Evolutionary conservation across 805 yeast genomes (phyloP).

Genomic region (Dipodascus geniculatus): DNA sequence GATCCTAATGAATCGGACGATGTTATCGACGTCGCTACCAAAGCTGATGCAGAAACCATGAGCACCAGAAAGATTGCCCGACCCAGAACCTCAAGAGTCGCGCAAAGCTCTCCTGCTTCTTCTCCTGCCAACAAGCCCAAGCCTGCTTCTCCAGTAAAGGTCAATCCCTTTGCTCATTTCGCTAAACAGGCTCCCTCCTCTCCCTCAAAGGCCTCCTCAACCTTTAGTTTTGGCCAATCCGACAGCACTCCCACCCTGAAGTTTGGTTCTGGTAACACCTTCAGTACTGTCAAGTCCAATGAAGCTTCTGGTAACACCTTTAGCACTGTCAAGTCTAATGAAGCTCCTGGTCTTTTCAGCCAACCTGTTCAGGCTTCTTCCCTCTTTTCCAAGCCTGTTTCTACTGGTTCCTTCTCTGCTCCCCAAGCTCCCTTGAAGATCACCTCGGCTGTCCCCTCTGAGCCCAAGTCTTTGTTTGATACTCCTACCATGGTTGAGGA

Average conservation of each 20-base stretch:
- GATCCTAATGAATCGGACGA: conserved; percentile 31
- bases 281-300: conserved; percentile 15
- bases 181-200: conserved; percentile 5
- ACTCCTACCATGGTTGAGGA: conserved; percentile 19
- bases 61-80: conserved; percentile 58
- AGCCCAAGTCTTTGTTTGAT: conserved; percentile 26
- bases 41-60: conserved; percentile 51
- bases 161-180: conserved; percentile 5
- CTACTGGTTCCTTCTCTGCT: conserved; percentile 39
- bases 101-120: not conserved
- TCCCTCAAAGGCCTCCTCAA: not conserved
- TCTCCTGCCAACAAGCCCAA: not conserved
- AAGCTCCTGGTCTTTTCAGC: conserved; percentile 26
- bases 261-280: conserved; percentile 4
- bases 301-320: conserved; percentile 1
- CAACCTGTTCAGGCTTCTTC: conserved; percentile 15
- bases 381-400: conserved; percentile 36
- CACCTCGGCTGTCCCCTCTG: conserved; percentile 15
- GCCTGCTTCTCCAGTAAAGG: conserved; percentile 7
- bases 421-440: conserved; percentile 23
- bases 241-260: conserved; percentile 4
- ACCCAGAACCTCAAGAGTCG: conserved; percentile 13
- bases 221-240: not conserved
- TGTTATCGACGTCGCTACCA: conserved; percentile 24
- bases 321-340: conserved; percentile 24